Evolutionary conservation across 1,139 yeast species (phyloP), one percentile per base, ranked within the genome.

Genomic region (Saccharomyces uvarum): DNA sequence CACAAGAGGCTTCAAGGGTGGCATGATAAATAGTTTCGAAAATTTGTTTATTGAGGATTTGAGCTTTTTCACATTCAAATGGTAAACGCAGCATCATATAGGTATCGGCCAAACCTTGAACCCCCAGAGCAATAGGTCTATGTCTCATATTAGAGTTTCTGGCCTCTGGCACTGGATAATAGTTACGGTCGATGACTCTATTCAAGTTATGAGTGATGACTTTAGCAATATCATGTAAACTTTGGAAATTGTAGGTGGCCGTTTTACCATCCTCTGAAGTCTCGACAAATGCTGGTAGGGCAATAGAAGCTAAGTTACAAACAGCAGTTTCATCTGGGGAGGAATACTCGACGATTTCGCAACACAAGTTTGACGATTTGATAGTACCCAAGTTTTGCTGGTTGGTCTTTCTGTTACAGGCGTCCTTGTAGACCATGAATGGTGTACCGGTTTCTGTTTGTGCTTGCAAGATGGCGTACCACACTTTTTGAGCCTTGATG

Each of bases 381-480:
- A 88, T 88, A 51, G 85, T 77, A 67, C 96, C 96, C 71, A 88
- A 76, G 71, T 88, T 88, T 80, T 88, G 82, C 74, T 88, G 96
- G 73, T 88, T 88, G 59, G 88, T 78, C 75, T 89, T 88, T 61
- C 77, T 67, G 75, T 88, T 88, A 76, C 95, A 86, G 48, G 95
- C 82, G 74, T 88, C 96, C 74, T 88, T 88, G 77, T 88, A 88
- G 50, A 88, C 78, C 89, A 88, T 87, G 77, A 86, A 89, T 52
- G 96, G 96, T 65, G 89, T 86, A 68, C 96, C 96, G 38, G 96
- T 88, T 76, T 88, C 96, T 53, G 93, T 87, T 75, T 88, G 96
- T 50, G 95, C 86, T 69, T 88, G 95, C 61, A 88, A 76, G 61
- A 88, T 88, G 54, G 90, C 83, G 62, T 86, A 84, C 96, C 96